A percentile compares a stretch with the other conserved stretches of the same genome.
These are phyloP conservation scores for Biscutella laevigata DNA, from an alignment of 441 rosid genomes.

Conservation along the genomic window DNA sequence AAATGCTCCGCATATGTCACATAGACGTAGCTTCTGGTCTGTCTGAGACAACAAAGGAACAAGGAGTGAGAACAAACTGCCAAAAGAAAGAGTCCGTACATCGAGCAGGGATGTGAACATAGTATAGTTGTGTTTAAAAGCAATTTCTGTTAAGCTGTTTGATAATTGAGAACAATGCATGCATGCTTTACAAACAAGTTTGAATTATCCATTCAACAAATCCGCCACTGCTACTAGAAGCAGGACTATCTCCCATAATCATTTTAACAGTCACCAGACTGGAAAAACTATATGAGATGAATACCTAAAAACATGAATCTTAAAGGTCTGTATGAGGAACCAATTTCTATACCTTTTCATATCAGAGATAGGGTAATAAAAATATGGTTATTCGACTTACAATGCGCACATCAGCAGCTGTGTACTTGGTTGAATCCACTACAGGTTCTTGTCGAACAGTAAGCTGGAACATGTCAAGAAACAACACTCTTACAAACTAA, in stretches of 20 bases:
- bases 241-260: background rate
- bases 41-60: slow-evolving; percentile 50
- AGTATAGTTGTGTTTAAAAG: slow-evolving; percentile 1
- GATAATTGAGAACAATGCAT: background rate
- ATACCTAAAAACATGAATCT: slow-evolving; percentile 1
- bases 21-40: slow-evolving; percentile 97
- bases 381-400: slow-evolving; percentile 41
- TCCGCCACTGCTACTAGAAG: background rate
- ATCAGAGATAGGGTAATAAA: background rate
- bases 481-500: slow-evolving; percentile 4
- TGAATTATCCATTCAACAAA: background rate
- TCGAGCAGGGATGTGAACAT: background rate
- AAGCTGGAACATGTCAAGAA: slow-evolving; percentile 44
- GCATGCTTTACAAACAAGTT: background rate
- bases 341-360: background rate
- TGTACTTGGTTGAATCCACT: slow-evolving; percentile 77
- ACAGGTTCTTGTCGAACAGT: slow-evolving; percentile 76
- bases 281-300: background rate
- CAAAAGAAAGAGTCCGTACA: background rate
- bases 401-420: slow-evolving; percentile 98
- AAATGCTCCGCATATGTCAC: slow-evolving; percentile 99
- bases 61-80: slow-evolving; percentile 3
- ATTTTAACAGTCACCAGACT: background rate
- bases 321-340: background rate
- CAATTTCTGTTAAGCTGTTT: background rate